These are phyloP conservation scores for Prunus kanzakura DNA, from an alignment of 306 rosid genomes.

Conservation along the genomic window DNA sequence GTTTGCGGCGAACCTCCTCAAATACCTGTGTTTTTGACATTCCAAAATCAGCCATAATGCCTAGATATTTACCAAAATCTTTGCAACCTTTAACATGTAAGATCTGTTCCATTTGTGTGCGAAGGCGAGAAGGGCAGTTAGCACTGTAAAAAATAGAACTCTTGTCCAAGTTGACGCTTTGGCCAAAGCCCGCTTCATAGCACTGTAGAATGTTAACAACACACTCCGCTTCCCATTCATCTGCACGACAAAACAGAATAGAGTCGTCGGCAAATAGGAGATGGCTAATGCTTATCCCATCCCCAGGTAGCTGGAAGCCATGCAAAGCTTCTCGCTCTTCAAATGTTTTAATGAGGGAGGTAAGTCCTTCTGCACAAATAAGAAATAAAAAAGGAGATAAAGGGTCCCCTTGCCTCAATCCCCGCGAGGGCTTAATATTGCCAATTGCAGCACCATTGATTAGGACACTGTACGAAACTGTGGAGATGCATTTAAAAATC, in stretches of 20 bases:
- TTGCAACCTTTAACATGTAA: too few relatives aligned
- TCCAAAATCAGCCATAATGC: too few relatives aligned
- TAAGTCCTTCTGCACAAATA: fast-evolving
- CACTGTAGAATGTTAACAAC: background rate
- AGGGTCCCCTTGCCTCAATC: background rate
- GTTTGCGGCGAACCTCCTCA: too few relatives aligned
- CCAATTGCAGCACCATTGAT: background rate
- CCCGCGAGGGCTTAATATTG: background rate
- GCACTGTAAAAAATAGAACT: background rate
- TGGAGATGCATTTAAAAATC: background rate
- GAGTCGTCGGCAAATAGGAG: background rate
- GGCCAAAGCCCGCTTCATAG: fast-evolving
- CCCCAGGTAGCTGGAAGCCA: fast-evolving
- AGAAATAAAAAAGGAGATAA: background rate
- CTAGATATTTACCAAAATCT: too few relatives aligned
- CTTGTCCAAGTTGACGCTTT: background rate
- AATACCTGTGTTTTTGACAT: too few relatives aligned
- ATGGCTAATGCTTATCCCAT: background rate
- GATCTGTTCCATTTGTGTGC: background rate
- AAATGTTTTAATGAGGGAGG: fast-evolving
- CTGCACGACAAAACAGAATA: background rate
- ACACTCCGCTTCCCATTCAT: fast-evolving
- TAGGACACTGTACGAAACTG: background rate
- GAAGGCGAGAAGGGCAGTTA: background rate
- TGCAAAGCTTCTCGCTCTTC: fast-evolving